Evolutionary conservation across 2,329 filamentous ascomycete species (phyloP).

Genomic region (Hawksworthiomyces lignivorus): DNA sequence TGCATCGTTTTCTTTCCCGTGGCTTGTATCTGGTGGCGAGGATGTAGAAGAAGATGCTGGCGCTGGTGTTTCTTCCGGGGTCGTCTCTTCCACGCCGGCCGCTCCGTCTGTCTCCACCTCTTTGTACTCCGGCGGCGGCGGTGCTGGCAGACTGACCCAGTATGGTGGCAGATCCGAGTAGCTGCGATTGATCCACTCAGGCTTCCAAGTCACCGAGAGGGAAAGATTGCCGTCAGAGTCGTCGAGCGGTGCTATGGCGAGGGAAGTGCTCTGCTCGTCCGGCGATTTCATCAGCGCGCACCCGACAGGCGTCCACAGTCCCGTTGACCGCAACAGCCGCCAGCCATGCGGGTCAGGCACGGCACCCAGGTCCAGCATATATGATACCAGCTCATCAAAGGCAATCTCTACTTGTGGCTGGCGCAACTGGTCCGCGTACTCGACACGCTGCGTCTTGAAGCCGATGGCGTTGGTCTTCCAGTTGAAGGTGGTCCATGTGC

Average conservation of each 20-base stretch:
- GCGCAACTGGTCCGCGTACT: conserved; percentile 50
- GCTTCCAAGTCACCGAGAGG: conserved; percentile 48
- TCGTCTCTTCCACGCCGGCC: neutral
- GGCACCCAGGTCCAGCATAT: conserved; percentile 56
- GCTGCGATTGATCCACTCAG: conserved; percentile 45
- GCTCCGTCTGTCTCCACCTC: neutral
- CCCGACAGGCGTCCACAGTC: conserved; percentile 53
- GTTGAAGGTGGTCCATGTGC: conserved; percentile 58
- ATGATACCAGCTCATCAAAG: conserved; percentile 54
- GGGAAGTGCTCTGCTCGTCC: conserved; percentile 38
- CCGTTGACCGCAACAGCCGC: conserved; percentile 47
- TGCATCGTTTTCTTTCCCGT: neutral
- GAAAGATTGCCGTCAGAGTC: conserved; percentile 55
- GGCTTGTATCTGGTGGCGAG: conserved; percentile 1
- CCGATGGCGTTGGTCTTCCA: conserved; percentile 58
- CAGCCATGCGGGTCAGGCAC: conserved; percentile 52
- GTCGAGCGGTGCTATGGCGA: conserved; percentile 47
- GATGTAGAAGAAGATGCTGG: neutral
- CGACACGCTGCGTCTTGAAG: conserved; percentile 53
- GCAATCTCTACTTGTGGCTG: conserved; percentile 45
- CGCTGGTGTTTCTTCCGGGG: neutral
- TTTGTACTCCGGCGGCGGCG: conserved; percentile 13
- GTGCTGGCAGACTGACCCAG: conserved; percentile 45
- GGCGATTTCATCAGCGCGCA: conserved; percentile 49
- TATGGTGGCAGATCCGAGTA: conserved; percentile 49